Evolutionary conservation across 1,284 basidiomycete genomes (phyloP).

Genomic region (Rhodofomes roseus): DNA sequence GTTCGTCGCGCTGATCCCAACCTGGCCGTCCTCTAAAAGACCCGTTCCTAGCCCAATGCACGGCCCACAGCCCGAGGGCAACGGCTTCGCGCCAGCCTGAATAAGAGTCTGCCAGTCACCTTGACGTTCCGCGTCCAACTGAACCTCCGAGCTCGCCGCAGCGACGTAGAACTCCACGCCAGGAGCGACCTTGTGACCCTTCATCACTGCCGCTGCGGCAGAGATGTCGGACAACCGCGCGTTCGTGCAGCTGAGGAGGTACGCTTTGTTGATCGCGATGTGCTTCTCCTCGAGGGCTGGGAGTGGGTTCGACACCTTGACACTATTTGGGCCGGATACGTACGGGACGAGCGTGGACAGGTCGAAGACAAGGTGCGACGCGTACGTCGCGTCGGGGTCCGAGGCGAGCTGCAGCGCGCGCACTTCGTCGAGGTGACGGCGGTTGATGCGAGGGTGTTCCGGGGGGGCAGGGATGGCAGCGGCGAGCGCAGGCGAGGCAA

Average conservation of each 20-base stretch:
- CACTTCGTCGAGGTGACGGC: conserved; percentile 65
- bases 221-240: conserved; percentile 94
- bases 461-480: conserved; percentile 66
- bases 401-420: conserved; percentile 58
- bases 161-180: conserved; percentile 98
- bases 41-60: conserved; percentile 97
- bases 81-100: conserved; percentile 84
- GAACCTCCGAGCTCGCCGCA: conserved; percentile 89
- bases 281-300: conserved; percentile 71
- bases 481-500: conserved; percentile 47
- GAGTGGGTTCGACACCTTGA: conserved; percentile 93
- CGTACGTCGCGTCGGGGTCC: conserved; percentile 80
- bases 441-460: conserved; percentile 87
- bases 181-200: conserved; percentile 80
- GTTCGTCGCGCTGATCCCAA: conserved; percentile 97
- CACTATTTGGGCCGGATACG: conserved; percentile 96
- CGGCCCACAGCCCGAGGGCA: conserved; percentile 96
- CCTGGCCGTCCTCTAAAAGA: conserved; percentile 89
- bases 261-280: conserved; percentile 94
- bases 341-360: conserved; percentile 93
- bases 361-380: conserved; percentile 89
- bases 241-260: conserved; percentile 98
- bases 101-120: conserved; percentile 91
- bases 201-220: conserved; percentile 86
- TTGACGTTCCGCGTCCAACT: conserved; percentile 80